Evolutionary conservation across 352 stramenopile genomes (phyloP), one percentile per base, ranked within the genome.

Genomic region (Phytophthora cryptogea): DNA sequence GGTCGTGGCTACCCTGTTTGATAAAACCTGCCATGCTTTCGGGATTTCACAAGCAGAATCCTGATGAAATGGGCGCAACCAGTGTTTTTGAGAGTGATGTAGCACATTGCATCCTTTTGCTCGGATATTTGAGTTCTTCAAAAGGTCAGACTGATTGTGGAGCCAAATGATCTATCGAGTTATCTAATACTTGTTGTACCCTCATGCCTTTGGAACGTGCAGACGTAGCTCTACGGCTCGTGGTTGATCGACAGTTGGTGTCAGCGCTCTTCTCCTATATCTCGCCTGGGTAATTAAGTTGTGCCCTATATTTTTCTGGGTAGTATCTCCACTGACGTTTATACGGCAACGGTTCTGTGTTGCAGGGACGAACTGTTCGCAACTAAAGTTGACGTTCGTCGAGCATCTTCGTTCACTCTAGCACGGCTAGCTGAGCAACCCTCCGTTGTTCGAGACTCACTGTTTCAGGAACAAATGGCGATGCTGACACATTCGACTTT

Each of bases 381-480:
- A 8, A 11, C 27, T 14, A 50, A 33, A 11, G 54, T 54, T 26
- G 47, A 68, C 41, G 35, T 75, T 10, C 66, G 57, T 35, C 56
- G 69, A 20, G 61, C 60, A n/a, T 49, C 69, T 4, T 52, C 71
- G 5, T 78, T 78, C 31, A 64, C 56, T 10, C 37, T 78, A 20
- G 69, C 69, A 28, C 55, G 69, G 2, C 33, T 78, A 1, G 52
- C 69, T 11, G 69, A 78, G 53, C 65, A 67, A 13, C 48, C 52
- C 3, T 13, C 30, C 31, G 39, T 70, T 36, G 69, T 75, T 14
- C 26, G 49, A 14, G 55, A 70, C 8, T 11, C 69, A 8, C 45
- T 72, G 44, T 75, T 78, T 13, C 66, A 78, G 32, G 69, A 75
- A 30, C 63, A 70, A 41, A 66, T 68, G 47, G 65, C 64, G 11